Base-by-base conservation (phyloP, 2,329 filamentous ascomycete species). In the Sarocladium oryzae region DNA sequence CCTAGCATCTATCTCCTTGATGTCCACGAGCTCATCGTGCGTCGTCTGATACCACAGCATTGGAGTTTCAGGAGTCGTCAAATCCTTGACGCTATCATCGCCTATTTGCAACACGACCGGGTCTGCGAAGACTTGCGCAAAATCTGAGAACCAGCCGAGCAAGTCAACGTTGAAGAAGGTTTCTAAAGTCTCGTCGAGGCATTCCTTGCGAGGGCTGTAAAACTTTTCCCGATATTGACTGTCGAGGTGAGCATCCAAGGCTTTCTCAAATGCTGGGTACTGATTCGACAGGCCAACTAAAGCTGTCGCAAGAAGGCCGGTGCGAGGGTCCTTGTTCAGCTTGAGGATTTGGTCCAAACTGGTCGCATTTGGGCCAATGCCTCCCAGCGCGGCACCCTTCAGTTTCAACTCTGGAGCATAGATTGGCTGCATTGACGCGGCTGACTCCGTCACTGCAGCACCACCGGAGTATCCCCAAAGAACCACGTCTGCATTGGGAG, bases 401-500 rank as follows among this genome's bases (percentile, higher is more conserved):
- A 43, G 23, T 7, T 28, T 28, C 40, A 43, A n/a, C 21, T 43
- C 40, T 3, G 40, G 40, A 10, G 40, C 40, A 16, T 43, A 43
- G 13, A 43, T 26, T 9, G 40, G 40, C n/a, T 43, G 40, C 40
- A 43, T 43, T 3, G 6, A 4, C 7, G 23, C 23, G n/a, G 40
- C 40, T 15, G n/a, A 6, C 26, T 43, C 21, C 3, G 40, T 26
- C 4, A 28, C 23, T 15, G 40, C 10, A 26, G 40, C 40, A 43
- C 40, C 40, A 7, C 40, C 40, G n/a, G 40, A 43, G n/a, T 43
- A 43, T 6, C 40, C 40, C 40, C 40, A 43, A 16, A 43, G 21
- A 13, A 43, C 23, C 9, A 26, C 23, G 10, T 58, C 56, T 26
- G 40, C 40, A 4, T 43, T 15, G 7, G 40, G 40, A 26, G 24